Base-by-base conservation (phyloP, 2,329 filamentous ascomycete species). In the Ascochyta fabae region DNA sequence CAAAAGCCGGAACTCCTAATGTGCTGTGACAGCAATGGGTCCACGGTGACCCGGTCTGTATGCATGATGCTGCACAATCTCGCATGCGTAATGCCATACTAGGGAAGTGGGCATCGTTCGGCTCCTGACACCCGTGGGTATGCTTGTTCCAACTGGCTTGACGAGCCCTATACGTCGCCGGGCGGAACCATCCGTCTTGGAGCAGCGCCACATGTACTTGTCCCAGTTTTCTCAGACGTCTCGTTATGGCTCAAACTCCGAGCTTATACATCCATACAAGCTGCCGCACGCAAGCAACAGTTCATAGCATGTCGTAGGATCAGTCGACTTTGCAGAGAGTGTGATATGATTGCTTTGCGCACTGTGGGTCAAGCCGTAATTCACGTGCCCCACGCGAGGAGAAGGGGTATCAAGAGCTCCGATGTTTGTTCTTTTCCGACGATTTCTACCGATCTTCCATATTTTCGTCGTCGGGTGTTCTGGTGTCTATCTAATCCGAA, bases 291-390 rank as follows among this genome's bases (percentile, higher is more conserved):
- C n/a, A 29, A 47, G 16, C 23, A 26, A 12, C 13, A 22, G 6
- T 36, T 36, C n/a, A 8, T 16, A 6, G 19, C 19, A 4, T 36
- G 6, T 36, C n/a, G 8, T 22, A 19, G 19, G n/a, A 9, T 36
- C 34, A 19, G 19, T 19, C 29, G 33, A 40, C 29, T n/a, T 12
- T 15, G 22, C 33, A 38, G 5, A 54, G 19, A n/a, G n/a, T 22
- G 16, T 19, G 16, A 8, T n/a, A 23, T 29, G 41, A 31, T 46
- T 55, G 40, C 52, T 55, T 55, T 54, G 44, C 10, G 23, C 24
- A 16, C 16, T 6, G 40, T 41, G 52, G 46, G 29, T 40, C 45
- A 7, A 26, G 22, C 27, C 6, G 13, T 7, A 13, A 29, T n/a
- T 13, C 49, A 48, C 24, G 16, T 24, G 36, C 10, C 43, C 23